Base-by-base conservation (phyloP, 2,329 filamentous ascomycete species). In the Venturia nashicola region DNA sequence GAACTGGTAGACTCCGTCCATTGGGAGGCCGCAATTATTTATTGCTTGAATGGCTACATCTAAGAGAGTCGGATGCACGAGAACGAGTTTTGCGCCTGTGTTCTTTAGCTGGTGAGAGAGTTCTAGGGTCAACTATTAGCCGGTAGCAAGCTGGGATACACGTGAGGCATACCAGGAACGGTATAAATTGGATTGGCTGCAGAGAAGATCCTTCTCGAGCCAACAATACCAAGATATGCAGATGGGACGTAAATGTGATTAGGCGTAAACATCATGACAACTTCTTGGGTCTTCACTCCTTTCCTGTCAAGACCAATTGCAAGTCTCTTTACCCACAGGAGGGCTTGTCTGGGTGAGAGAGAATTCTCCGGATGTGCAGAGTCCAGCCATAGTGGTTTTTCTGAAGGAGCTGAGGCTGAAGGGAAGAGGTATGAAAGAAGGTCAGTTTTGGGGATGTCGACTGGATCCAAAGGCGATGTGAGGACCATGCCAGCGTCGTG, bases 161-260 rank as follows among this genome's bases (percentile, higher is more conserved):
- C 32, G 48, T 43, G 51, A 43, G 43, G 46, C 61, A 23, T 68
- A 79, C 79, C 79, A 64, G 74, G 72, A 16, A 77, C 71, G 1
- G 79, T 82, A 67, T 81, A 83, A 11, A 74, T 73, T 16, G 82
- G 80, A 68, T 83, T 84, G 5, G 77, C 79, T 23, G 80, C 82
- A 61, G 78, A 82, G 69, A 83, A 83, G 44, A 80, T 74, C 63
- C 76, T 78, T 40, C 78, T 79, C 2, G 78, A 78, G 0, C 80
- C 80, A 1, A 81, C 77, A 51, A 80, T 77, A 4, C 79, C 80
- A 23, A 82, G 71, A 67, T 81, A 82, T 12, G 79, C 77, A 1
- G 78, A 76, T 0, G 81, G 81, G 2, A 83, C 77, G 66, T 78
- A 81, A 34, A 83, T 76, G 62, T 82, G 79, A 68, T 83, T 83